Evolutionary conservation across 352 stramenopile species (phyloP).

Genomic region (Pythium vanterpoolii): DNA sequence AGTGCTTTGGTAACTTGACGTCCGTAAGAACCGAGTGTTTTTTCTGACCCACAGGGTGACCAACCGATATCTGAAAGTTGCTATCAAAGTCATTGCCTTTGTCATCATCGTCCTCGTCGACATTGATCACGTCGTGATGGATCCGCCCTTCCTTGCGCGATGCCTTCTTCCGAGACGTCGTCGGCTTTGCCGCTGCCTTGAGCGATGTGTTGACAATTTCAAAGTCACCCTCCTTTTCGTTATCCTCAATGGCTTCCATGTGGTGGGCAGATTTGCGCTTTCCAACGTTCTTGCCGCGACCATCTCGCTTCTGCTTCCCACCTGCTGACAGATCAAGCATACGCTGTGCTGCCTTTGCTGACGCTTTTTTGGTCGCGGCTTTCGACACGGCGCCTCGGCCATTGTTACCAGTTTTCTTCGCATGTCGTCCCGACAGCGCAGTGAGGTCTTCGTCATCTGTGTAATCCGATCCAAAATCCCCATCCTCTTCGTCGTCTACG

Average conservation of each 20-base stretch:
- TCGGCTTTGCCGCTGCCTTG: slow-evolving; percentile 3
- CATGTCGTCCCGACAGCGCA: neutral
- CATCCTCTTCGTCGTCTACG: slow-evolving; percentile 13
- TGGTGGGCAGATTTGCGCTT: neutral
- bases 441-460: slow-evolving; percentile 3
- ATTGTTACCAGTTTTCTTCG: slow-evolving; percentile 3
- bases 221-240: slow-evolving; percentile 13
- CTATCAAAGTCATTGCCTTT: neutral
- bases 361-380: slow-evolving; percentile 4
- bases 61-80: slow-evolving; percentile 7
- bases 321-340: slow-evolving; percentile 6
- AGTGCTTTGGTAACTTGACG: neutral
- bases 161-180: slow-evolving; percentile 11
- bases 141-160: slow-evolving; percentile 22
- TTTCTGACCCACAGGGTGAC: neutral
- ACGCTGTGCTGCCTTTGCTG: neutral
- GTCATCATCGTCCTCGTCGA: slow-evolving; percentile 16
- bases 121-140: slow-evolving; percentile 11
- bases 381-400: neutral
- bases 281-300: neutral
- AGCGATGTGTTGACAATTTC: slow-evolving; percentile 7
- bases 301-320: neutral
- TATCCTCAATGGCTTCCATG: slow-evolving; percentile 9
- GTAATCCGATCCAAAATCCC: slow-evolving; percentile 8
- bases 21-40: neutral